Evolutionary conservation across 441 rosid genomes (phyloP).

Genomic region (Bruguiera hainesii): DNA sequence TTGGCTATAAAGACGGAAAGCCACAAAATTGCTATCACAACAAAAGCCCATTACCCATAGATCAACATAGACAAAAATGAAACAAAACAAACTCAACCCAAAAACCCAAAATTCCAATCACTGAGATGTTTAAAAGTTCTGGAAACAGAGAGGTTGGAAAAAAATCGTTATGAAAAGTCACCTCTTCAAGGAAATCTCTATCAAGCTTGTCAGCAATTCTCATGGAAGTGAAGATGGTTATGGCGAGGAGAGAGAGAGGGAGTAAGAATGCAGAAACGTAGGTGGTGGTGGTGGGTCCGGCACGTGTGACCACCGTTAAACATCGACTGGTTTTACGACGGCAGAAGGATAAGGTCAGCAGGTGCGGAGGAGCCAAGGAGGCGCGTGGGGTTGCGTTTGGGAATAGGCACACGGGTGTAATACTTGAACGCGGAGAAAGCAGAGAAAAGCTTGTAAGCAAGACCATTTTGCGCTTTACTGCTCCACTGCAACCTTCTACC

Average conservation of each 20-base stretch:
- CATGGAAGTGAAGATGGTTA: slow-evolving; percentile 62
- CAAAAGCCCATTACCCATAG: too few species aligned
- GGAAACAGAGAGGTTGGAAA: not conserved
- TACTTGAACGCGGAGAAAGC: too few species aligned
- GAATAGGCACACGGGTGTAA: not conserved
- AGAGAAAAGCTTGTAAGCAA: too few species aligned
- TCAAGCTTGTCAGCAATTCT: slow-evolving; percentile 74
- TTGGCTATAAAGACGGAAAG: too few species aligned
- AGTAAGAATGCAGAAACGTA: slow-evolving; percentile 58
- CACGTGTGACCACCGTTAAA: slow-evolving; percentile 47
- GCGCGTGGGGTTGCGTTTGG: slow-evolving; percentile 16
- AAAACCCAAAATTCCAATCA: not conserved
- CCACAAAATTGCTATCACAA: too few species aligned
- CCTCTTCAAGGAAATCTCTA: slow-evolving; percentile 69
- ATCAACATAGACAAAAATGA: too few species aligned
- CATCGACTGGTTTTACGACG: slow-evolving; percentile 31
- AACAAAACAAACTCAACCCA: not conserved
- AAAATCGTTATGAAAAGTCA: slow-evolving; percentile 18
- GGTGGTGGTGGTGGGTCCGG: slow-evolving; percentile 58
- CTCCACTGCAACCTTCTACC: too few species aligned
- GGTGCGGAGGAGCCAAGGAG: slow-evolving; percentile 13
- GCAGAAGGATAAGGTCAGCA: slow-evolving; percentile 11
- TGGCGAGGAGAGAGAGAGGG: slow-evolving; percentile 64
- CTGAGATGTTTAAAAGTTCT: too few species aligned
- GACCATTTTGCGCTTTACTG: too few species aligned